A percentile compares a stretch with the other conserved stretches of the same genome.
These are phyloP conservation scores for Rutstroemia sp. DNA, from an alignment of 2,329 filamentous ascomycete genomes.

Conservation along the genomic window DNA sequence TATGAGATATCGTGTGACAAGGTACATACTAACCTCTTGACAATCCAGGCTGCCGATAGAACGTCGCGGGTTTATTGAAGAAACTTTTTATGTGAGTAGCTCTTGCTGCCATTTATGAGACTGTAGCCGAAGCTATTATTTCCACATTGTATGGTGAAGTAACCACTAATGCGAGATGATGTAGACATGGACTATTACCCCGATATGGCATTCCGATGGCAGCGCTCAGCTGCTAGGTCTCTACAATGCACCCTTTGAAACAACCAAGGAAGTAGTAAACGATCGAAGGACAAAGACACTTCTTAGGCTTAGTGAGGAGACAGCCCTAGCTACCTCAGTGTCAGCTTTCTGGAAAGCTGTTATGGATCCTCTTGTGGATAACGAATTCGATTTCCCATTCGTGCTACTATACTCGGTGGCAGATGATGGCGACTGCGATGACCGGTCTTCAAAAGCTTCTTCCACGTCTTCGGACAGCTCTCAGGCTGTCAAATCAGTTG, in stretches of 20 bases:
- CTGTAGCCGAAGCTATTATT: no score
- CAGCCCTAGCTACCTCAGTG: slow-evolving; percentile 61
- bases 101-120: background rate
- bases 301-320: slow-evolving; percentile 67
- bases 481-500: slow-evolving; percentile 52
- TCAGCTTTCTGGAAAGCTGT: slow-evolving; percentile 67
- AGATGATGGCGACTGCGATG: slow-evolving; percentile 57
- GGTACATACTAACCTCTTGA: background rate
- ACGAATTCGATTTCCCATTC: slow-evolving; percentile 69
- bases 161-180: background rate
- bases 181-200: slow-evolving; percentile 67
- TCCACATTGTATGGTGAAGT: background rate
- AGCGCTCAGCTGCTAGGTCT: slow-evolving; percentile 67
- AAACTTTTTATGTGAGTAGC: slow-evolving; percentile 56
- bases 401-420: slow-evolving; percentile 67
- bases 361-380: slow-evolving; percentile 58
- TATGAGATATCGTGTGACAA: background rate
- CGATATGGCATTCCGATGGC: slow-evolving; percentile 53
- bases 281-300: slow-evolving; percentile 72
- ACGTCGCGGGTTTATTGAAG: slow-evolving; percentile 59
- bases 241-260: slow-evolving; percentile 67
- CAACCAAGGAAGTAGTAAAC: slow-evolving; percentile 66
- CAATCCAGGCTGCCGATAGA: slow-evolving; percentile 50
- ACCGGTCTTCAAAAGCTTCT: slow-evolving; percentile 33
- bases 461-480: slow-evolving; percentile 62